Base-by-base conservation (phyloP, 2,329 filamentous ascomycete species). In the Cadophora gregata region DNA sequence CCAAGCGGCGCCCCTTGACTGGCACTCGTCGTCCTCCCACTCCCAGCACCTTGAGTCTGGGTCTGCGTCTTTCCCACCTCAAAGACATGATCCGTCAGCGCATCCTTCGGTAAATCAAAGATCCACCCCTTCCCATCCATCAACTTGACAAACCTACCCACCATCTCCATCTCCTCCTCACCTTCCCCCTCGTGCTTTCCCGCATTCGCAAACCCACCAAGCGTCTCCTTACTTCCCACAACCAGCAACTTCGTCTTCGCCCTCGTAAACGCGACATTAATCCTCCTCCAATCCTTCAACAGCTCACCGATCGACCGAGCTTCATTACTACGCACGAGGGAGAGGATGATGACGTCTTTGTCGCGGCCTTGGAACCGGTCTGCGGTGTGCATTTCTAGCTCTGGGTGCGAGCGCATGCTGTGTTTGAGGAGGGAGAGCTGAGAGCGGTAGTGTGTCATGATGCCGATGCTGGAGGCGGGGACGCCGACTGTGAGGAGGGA, bases 281-380 rank as follows among this genome's bases (percentile, higher is more conserved):
- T 93, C 59, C 96, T 83, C 64, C 96, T 84, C 91, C 93, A 96
- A 78, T 99, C 96, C 68, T 91, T 92, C 31, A 99, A 83, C 55
- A 99, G 79, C 64, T 98, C 96, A 21, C 96, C 96, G n/a, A 99
- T 94, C 59, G 86, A 88, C 69, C 89, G 88, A 0, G 86, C 85
- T 25, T 94, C 89, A 74, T 99, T 99, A 77, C 89, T 95, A 33
- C 96, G 87, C 16, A 98, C 96, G 33, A 97, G 89, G 64, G 88
- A 93, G 9, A 99, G 85, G 16, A 99, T 87, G 0, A 98, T 87
- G 2, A 97, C 90, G 75, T 97, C 93, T 77, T 99, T 99, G 80
- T 99, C 96, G 10, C 96, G 88, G 7, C 96, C 96, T 78, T 99
- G 96, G 79, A 97, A 99, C 53, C 95, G 93, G 79, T 99, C 96